Evolutionary conservation across 2,329 filamentous ascomycete genomes (phyloP), one percentile per base, ranked within the genome.

Genomic region (Sporothrix humicola): DNA sequence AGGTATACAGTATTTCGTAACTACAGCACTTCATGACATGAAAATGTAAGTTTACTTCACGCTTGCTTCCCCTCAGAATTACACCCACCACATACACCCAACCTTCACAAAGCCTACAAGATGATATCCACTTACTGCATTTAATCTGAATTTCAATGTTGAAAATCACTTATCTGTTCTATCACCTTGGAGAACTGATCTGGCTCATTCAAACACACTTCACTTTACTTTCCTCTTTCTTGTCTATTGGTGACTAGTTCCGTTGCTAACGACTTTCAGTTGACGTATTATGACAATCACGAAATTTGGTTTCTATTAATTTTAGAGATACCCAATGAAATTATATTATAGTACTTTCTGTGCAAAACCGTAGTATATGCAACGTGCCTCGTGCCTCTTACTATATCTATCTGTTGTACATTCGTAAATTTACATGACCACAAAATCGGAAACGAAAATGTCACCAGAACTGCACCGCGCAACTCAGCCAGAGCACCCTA

Each of bases 131-230:
- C 81, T 82, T 82, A 81, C 82, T 84, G 81, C 83, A 84, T 82
- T 84, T 78, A 76, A 77, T 86, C 83, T 87, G 88, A 83, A 87
- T 85, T 82, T 85, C 83, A 83, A 79, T 88, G 87, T 88, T 80
- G 86, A 88, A 78, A 85, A 80, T 81, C 77, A 50, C 52, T 71
- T 58, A 79, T 79, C 48, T 85, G 69, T 72, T 72, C 69, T 72
- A 72, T 88, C 87, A 88, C 86, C 87, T 88, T 88, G 87, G 87
- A 88, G 87, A 88, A 88, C 87, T 88, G 87, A 88, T 80, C 76
- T 81, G 81, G 82, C 79, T 42, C 31, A 37, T 4, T 2, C 2
- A 37, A 13, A 61, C 37, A 46, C 48, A 15, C n/a, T 46, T n/a
- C 23, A 6, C 31, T 17, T 54, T 12, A n/a, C 20, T 23, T 26